Evolutionary conservation across 2,329 filamentous ascomycete species (phyloP), one percentile per base, ranked within the genome.

Genomic region (Metarhizium robertsii): DNA sequence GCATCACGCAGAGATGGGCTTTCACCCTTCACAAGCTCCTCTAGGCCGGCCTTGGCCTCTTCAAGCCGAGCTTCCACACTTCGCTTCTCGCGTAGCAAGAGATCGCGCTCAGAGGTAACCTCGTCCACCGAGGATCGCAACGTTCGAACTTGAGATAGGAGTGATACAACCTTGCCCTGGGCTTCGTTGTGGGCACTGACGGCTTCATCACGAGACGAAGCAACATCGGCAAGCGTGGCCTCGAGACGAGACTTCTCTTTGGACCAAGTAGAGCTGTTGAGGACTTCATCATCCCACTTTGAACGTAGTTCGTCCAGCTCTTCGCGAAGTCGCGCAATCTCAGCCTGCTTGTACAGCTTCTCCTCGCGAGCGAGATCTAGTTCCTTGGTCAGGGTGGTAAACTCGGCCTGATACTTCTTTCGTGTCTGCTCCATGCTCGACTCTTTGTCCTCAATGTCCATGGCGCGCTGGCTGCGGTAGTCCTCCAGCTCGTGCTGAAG

Each of bases 231-330:
- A 54, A 99, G 78, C 5, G 91, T 95, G 58, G 91, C 84, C 69
- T 97, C 92, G 45, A 99, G 79, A 16, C 92, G 86, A 16, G 90
- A 82, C 77, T 97, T 97, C 74, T 99, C 92, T 75, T 99, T 99
- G 13, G 92, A 92, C 92, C 94, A 97, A 0, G 92, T 96, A 16
- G 91, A 95, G 71, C 90, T 95, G 73, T 97, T 97, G 63, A 97
- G 83, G 11, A 97, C 90, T 72, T 99, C 92, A 64, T 97, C 90
- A 65, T 99, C 94, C 92, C 94, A 97, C 74, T 97, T 97, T 62
- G 86, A 91, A 61, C 94, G 85, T 57, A 97, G 80, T 64, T 96
- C 91, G 64, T 99, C 94, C 29, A 97, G 84, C 71, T 99, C 94
- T 68, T 97, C 92, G n/a, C 92, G 87, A 53, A 99, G 79, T 48